phyloP scores from a whole-genome alignment of 257 asterid genomes.

The Nicotiana attenuata region DNA sequence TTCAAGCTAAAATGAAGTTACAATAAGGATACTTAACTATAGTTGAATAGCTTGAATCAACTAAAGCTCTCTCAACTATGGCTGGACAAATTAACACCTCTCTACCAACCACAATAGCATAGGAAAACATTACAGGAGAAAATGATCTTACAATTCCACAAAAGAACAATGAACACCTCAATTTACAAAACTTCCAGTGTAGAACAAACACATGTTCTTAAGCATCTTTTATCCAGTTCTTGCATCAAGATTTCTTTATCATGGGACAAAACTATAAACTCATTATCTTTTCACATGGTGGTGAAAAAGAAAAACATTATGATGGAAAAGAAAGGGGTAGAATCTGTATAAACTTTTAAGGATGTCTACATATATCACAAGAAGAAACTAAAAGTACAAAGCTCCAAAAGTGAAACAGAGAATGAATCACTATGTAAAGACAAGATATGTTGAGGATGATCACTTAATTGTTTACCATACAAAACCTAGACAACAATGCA shows the following conservation, averaged over 20 bases:
- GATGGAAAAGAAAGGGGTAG: background rate
- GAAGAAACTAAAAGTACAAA: background rate
- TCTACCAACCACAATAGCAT: background rate
- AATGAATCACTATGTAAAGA: background rate
- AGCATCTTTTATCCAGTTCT: constrained; percentile 7
- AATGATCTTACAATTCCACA: background rate
- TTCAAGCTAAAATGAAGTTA: background rate
- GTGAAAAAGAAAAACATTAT: background rate
- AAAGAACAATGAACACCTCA: background rate
- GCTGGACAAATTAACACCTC: background rate
- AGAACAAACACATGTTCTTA: background rate
- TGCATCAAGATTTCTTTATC: background rate
- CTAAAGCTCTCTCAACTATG: background rate
- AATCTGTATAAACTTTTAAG: background rate
- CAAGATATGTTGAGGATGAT: background rate
- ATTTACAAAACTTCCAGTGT: background rate
- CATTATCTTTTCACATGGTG: background rate
- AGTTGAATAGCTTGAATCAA: background rate
- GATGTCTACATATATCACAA: background rate
- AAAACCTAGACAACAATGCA: background rate
- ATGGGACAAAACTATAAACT: background rate
- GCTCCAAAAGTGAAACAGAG: background rate
- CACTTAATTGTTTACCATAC: background rate
- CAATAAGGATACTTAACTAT: background rate
- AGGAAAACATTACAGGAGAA: background rate